Percentiles rank a stretch among this genome's conserved stretches.
Conservation (phyloP, 441 rosid species). For the Brassica hybrid region DNA sequence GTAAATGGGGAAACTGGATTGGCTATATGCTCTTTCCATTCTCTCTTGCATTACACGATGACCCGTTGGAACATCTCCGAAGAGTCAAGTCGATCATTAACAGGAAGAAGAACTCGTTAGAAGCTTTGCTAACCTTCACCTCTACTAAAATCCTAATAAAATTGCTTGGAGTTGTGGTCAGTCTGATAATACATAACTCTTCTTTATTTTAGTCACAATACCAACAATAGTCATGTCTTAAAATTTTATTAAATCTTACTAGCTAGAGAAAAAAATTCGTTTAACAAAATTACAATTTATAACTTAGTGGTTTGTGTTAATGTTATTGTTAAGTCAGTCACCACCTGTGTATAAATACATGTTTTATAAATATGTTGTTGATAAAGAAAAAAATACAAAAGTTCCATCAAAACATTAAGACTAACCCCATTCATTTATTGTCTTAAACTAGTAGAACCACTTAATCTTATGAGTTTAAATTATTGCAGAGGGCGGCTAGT, state of each 20-base stretch:
- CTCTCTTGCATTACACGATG: conserved; percentile 46
- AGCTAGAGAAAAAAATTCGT: not conserved
- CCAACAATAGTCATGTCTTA: not conserved
- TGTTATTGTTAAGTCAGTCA: not conserved
- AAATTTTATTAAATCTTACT: not conserved
- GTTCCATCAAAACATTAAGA: not conserved
- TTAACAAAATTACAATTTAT: not conserved
- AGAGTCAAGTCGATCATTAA: conserved; percentile 58
- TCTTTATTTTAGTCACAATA: not conserved
- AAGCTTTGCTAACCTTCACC: conserved; percentile 47
- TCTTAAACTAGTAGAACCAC: not conserved
- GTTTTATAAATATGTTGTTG: not conserved
- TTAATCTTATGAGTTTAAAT: conserved; percentile 1
- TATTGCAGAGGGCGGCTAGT: conserved; percentile 47
- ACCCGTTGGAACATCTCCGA: conserved; percentile 64
- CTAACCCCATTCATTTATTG: not conserved
- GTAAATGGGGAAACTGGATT: conserved; percentile 74
- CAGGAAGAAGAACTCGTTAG: conserved; percentile 68
- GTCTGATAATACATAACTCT: not conserved
- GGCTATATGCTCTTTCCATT: conserved; percentile 70
- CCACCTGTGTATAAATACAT: not conserved
- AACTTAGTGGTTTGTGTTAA: not conserved
- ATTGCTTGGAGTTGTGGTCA: conserved; percentile 8
- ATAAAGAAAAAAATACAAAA: not conserved
- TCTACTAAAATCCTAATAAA: conserved; percentile 2